phyloP scores from a whole-genome alignment of 2,329 filamentous ascomycete species.

The Penicillium corylophilum region DNA sequence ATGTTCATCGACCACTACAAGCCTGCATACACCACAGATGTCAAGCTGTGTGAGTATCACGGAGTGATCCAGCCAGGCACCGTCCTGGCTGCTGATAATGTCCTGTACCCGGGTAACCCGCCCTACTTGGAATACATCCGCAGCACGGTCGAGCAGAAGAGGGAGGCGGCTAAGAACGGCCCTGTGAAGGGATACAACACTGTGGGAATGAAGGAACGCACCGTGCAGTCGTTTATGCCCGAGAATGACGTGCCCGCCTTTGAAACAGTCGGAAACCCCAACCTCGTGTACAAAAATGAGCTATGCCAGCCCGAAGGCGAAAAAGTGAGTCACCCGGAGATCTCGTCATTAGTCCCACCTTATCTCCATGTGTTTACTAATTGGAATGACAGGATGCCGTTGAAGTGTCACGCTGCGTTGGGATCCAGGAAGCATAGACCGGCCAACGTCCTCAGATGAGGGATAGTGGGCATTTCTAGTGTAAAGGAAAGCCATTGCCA shows the following conservation, averaged over 20 bases:
- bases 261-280: constrained; percentile 55
- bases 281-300: constrained; percentile 63
- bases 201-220: constrained; percentile 13
- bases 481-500: neutral
- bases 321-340: constrained; percentile 20
- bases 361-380: neutral
- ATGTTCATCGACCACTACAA: constrained; percentile 83
- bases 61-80: constrained; percentile 60
- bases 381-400: constrained; percentile 27
- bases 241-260: constrained; percentile 19
- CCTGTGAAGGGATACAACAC: constrained; percentile 17
- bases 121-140: constrained; percentile 63
- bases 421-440: constrained; percentile 21
- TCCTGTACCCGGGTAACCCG: constrained; percentile 45
- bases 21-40: constrained; percentile 69
- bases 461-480: neutral
- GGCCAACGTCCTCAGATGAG: neutral
- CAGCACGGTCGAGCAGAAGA: constrained; percentile 63
- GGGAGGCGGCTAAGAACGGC: constrained; percentile 33
- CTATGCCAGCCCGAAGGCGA: constrained; percentile 40
- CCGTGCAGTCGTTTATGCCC: constrained; percentile 21
- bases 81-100: constrained; percentile 47
- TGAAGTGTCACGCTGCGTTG: constrained; percentile 34
- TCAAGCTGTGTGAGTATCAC: constrained; percentile 74
- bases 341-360: neutral